These are phyloP conservation scores for Tremella yokohamensis DNA, from an alignment of 768 basidiomycete species.

Conservation along the genomic window DNA sequence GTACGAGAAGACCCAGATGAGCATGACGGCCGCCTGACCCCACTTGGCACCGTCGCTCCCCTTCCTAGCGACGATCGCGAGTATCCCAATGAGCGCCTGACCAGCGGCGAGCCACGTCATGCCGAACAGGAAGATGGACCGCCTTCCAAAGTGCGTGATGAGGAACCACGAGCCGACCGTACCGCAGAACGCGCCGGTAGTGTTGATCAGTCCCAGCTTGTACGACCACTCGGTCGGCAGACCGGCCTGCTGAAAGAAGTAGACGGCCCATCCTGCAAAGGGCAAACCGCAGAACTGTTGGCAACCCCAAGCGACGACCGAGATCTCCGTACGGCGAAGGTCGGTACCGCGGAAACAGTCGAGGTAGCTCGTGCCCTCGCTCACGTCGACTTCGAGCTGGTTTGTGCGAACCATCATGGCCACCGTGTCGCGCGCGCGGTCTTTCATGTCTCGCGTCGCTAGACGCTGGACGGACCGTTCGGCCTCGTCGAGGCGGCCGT, in stretches of 20 bases:
- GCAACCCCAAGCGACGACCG: slow-evolving; percentile 36
- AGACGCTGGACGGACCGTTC: slow-evolving; percentile 7
- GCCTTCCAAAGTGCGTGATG: slow-evolving; percentile 48
- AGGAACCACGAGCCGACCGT: slow-evolving; percentile 39
- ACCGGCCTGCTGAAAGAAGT: slow-evolving; percentile 27
- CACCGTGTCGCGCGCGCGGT: slow-evolving; percentile 14
- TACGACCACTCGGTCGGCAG: slow-evolving; percentile 4
- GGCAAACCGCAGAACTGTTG: slow-evolving; percentile 41
- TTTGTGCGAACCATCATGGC: slow-evolving; percentile 53
- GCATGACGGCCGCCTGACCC: slow-evolving; percentile 17
- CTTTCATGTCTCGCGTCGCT: neutral
- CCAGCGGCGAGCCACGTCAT: slow-evolving; percentile 38
- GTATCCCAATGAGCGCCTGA: slow-evolving; percentile 49
- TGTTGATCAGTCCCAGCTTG: slow-evolving; percentile 16
- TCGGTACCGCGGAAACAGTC: slow-evolving; percentile 41
- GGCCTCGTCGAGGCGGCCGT: slow-evolving; percentile 17
- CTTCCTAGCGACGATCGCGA: slow-evolving; percentile 12
- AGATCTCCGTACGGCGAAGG: slow-evolving; percentile 42
- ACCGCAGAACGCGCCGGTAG: slow-evolving; percentile 23
- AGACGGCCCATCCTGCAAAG: slow-evolving; percentile 39
- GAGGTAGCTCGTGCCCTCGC: slow-evolving; percentile 39
- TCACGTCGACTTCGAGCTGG: slow-evolving; percentile 49
- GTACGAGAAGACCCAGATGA: slow-evolving; percentile 20
- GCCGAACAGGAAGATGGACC: slow-evolving; percentile 50
- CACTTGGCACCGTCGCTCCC: slow-evolving; percentile 12